These are phyloP conservation scores for Mycena rebaudengoi DNA, from an alignment of 768 basidiomycete genomes.

Conservation along the genomic window DNA sequence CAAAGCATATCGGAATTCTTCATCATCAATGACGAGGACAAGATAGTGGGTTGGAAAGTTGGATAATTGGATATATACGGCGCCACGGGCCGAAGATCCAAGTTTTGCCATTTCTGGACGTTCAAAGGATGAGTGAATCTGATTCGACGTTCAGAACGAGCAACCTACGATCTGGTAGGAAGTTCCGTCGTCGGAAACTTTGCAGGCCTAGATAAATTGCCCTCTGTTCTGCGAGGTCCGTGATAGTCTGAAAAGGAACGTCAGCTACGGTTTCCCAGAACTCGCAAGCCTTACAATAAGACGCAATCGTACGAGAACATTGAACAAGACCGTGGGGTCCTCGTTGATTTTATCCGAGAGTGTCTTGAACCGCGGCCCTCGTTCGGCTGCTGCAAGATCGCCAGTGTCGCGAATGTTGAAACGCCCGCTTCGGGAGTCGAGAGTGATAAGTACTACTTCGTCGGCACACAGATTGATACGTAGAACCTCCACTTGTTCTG, in stretches of 20 bases:
- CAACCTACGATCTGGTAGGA: slow-evolving; percentile 70
- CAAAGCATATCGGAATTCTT: slow-evolving; percentile 83
- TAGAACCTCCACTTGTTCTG: slow-evolving; percentile 68
- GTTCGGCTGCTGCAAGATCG: slow-evolving; percentile 77
- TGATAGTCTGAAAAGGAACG: slow-evolving; percentile 69
- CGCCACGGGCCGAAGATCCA: slow-evolving; percentile 67
- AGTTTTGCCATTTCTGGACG: slow-evolving; percentile 72
- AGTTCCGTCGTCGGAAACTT: slow-evolving; percentile 73
- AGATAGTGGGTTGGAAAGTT: slow-evolving; percentile 86
- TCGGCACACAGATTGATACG: slow-evolving; percentile 78
- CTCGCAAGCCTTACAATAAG: slow-evolving; percentile 65
- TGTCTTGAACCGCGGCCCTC: slow-evolving; percentile 69
- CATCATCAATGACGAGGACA: slow-evolving; percentile 82
- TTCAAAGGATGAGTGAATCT: slow-evolving; percentile 3
- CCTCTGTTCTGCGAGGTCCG: slow-evolving; percentile 84
- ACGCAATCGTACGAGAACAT: slow-evolving; percentile 66
- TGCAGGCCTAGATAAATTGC: slow-evolving; percentile 87
- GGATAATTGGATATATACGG: slow-evolving; percentile 78
- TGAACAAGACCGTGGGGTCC: slow-evolving; percentile 65
- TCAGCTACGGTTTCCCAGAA: neutral
- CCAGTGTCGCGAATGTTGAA: slow-evolving; percentile 84
- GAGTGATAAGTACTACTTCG: slow-evolving; percentile 77
- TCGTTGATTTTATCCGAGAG: slow-evolving; percentile 75
- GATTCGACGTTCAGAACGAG: neutral
- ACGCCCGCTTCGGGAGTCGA: slow-evolving; percentile 83